These are phyloP conservation scores for Ceratocystiopsis brevicomis DNA, from an alignment of 2,329 filamentous ascomycete species.

Conservation along the genomic window DNA sequence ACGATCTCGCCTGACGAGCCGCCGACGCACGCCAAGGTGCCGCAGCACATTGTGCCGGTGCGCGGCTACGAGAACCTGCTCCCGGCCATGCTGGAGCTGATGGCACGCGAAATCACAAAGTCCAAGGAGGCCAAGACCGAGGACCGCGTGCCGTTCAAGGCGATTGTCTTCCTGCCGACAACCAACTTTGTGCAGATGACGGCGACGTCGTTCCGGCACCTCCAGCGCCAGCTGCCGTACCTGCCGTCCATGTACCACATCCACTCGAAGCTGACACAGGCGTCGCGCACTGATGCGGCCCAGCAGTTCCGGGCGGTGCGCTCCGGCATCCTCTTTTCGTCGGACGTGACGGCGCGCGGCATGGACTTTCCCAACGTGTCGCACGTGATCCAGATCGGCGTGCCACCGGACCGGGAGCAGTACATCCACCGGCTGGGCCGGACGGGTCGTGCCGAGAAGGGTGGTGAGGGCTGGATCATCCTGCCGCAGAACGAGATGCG, in stretches of 20 bases:
- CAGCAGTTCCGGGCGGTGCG: conserved; percentile 48
- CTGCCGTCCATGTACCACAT: conserved; percentile 36
- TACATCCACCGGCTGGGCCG: conserved; percentile 47
- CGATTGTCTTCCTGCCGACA: conserved; percentile 81
- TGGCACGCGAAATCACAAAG: conserved; percentile 36
- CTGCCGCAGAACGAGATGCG: conserved; percentile 34
- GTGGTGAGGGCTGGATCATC: conserved; percentile 53
- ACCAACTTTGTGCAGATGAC: conserved; percentile 54
- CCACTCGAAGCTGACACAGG: conserved; percentile 61
- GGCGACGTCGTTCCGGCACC: conserved; percentile 34
- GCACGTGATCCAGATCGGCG: conserved; percentile 41
- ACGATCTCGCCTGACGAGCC: conserved; percentile 68
- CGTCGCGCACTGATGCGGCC: conserved; percentile 47
- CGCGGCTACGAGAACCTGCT: conserved; percentile 55
- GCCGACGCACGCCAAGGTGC: conserved; percentile 69
- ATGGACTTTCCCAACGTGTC: conserved; percentile 47
- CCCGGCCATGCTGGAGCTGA: conserved; percentile 60
- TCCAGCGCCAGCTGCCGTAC: conserved; percentile 23
- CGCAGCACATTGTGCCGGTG: conserved; percentile 55
- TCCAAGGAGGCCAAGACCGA: conserved; percentile 17
- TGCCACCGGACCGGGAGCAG: conserved; percentile 32
- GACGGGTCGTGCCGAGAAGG: conserved; percentile 55
- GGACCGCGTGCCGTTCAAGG: conserved; percentile 56
- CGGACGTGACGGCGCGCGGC: conserved; percentile 62
- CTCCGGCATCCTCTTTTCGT: conserved; percentile 52